Evolutionary conservation across 441 rosid species (phyloP).

Genomic region (Gossypium schwendimanii): DNA sequence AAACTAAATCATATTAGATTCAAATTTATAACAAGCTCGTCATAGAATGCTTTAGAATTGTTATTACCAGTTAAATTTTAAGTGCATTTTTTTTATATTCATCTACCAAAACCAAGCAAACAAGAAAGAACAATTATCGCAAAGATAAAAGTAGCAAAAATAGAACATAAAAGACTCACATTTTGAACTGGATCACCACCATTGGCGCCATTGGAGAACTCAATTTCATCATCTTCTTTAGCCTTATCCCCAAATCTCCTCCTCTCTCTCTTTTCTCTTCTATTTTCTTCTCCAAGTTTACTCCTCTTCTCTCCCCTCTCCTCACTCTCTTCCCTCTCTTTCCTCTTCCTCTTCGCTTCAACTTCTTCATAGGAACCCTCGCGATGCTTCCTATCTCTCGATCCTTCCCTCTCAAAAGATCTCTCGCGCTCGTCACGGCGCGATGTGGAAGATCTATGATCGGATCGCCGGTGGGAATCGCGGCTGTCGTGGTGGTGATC

Average conservation of each 20-base stretch:
- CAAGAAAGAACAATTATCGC: background rate
- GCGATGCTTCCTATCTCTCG: constrained; percentile 24
- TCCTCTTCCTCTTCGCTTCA: constrained; percentile 39
- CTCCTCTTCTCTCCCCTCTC: constrained; percentile 41
- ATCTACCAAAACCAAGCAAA: background rate
- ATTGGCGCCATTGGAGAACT: constrained; percentile 8
- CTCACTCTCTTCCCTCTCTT: constrained; percentile 48
- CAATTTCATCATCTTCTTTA: constrained; percentile 29
- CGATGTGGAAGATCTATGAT: constrained; percentile 42
- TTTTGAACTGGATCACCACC: constrained; percentile 29
- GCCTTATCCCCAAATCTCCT: constrained; percentile 55
- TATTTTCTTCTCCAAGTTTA: constrained; percentile 38
- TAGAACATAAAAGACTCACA: constrained; percentile 37
- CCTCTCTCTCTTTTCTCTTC: constrained; percentile 27
- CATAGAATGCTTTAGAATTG: background rate
- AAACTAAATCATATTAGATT: background rate
- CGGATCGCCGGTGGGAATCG: constrained; percentile 23
- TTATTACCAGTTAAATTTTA: background rate
- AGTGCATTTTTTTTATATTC: background rate
- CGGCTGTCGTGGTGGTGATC: constrained; percentile 3
- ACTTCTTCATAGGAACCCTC: constrained; percentile 28
- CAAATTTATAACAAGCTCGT: background rate
- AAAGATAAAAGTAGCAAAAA: background rate
- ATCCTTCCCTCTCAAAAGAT: constrained; percentile 31
- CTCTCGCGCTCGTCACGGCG: constrained; percentile 52